Base-by-base conservation (phyloP, 306 rosid species). In the Cucumis melo region DNA sequence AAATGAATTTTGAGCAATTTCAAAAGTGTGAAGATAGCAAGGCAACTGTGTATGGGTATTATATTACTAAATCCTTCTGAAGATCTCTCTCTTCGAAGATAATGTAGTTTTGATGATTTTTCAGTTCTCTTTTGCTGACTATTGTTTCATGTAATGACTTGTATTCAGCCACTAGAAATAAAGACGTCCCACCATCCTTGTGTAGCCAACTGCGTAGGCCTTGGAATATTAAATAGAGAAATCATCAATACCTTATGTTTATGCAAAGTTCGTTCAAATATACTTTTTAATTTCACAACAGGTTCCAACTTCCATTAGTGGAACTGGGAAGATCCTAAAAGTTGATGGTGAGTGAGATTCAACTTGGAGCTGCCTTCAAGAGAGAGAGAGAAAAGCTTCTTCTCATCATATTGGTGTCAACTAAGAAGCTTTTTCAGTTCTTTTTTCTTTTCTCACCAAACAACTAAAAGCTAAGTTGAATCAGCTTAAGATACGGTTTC, bases 21-120 rank as follows among this genome's bases (percentile, higher is more conserved):
- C 74, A 68, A 44, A 65, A 42, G 7, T 68, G 38, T 21, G 36
- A 13, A 42, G 32, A 5, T 7, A 15, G 73, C 17, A 66, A 19
- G 56, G 74, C n/a, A 68, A 20, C 19, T 42, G 36, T 42, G 36
- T 11, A 68, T 21, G 74, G 21, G 56, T 42, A 68, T 68, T 68
- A 68, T 67, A 41, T 67, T 70, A 70, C 24, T 58, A 70, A 70
- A 70, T 70, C 75, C 58, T 48, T 24, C 41, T 24, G 75, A 13
- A 42, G 51, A 48, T 42, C 72, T 62, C 27, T 64, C 48, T n/a
- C 9, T 23, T 46, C 32, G 32, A 46, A 70, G 75, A 70, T 44
- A 71, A 71, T 48, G 23, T 71, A 71, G 58, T 71, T 71, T 71
- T 71, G 75, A 71, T 27, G 8, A 14, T 14, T 14, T 42, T 67